Conservation (phyloP, 164 flowering plant species). For the Sextonia rubra region DNA sequence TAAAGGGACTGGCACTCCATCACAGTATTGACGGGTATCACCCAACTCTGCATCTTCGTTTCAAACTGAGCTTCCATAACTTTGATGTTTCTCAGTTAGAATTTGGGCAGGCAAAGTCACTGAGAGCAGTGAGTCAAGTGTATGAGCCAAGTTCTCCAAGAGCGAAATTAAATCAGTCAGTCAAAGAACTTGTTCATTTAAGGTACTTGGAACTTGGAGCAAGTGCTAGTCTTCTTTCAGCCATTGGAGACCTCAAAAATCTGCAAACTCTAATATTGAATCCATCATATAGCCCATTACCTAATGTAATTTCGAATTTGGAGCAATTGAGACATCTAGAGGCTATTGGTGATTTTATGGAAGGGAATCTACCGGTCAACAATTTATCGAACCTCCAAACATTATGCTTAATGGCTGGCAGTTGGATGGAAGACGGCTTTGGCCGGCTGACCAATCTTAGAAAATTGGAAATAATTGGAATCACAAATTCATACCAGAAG, state of each 20-base stretch:
- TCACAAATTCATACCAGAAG: not conserved
- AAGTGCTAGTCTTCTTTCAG: not conserved
- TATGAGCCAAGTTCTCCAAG: not conserved
- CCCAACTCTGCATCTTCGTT: not conserved
- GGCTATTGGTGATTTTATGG: not conserved
- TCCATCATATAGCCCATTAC: not conserved
- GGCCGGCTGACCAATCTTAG: not conserved
- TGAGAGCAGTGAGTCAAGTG: not conserved
- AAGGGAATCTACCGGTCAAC: not conserved
- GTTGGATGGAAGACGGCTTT: not conserved
- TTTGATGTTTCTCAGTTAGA: not conserved
- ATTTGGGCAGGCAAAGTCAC: not conserved
- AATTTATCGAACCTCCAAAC: not conserved
- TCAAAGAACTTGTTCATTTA: not conserved
- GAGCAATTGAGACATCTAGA: not conserved
- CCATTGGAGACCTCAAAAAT: not conserved
- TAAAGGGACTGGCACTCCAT: not conserved
- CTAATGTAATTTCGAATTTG: not conserved
- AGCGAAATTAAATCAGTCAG: not conserved
- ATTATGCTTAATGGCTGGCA: not conserved
- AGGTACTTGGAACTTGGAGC: not conserved
- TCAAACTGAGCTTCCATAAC: not conserved
- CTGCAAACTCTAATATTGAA: not conserved
- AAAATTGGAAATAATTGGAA: constrained; percentile 3
- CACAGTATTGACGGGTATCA: too few relatives aligned